A percentile compares a stretch with the other conserved stretches of the same genome.
These are phyloP conservation scores for Arabis alpina DNA, from an alignment of 345 rosid genomes.

Conservation along the genomic window DNA sequence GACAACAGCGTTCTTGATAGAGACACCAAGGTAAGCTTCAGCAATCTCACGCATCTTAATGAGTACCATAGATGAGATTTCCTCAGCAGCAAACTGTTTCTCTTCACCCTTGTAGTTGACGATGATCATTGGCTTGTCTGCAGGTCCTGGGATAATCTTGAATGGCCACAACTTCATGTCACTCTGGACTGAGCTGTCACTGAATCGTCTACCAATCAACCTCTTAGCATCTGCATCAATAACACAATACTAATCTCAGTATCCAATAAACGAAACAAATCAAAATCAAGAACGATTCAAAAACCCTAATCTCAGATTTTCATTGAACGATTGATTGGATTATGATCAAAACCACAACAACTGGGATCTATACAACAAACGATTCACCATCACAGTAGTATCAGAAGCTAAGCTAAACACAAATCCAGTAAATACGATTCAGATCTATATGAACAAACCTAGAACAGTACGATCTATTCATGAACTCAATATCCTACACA, in stretches of 20 bases:
- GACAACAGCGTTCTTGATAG: constrained; percentile 73
- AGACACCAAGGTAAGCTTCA: constrained; percentile 73
- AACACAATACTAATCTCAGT: neutral
- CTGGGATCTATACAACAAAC: neutral
- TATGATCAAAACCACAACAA: neutral
- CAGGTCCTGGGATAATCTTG: constrained; percentile 69
- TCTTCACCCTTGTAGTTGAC: constrained; percentile 76
- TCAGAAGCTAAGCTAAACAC: neutral
- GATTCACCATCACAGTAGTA: neutral
- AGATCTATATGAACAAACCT: neutral
- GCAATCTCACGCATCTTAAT: constrained; percentile 85
- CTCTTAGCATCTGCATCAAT: constrained; percentile 62
- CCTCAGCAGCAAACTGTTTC: constrained; percentile 71
- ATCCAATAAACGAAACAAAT: neutral
- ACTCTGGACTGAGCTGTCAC: constrained; percentile 66
- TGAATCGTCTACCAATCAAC: constrained; percentile 73
- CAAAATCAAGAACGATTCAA: too few species aligned
- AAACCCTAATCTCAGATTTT: too few species aligned
- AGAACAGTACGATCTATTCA: neutral
- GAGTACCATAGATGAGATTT: constrained; percentile 80
- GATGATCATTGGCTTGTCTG: constrained; percentile 73
- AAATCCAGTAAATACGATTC: neutral
- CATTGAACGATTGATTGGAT: too few species aligned
- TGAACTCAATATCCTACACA: neutral
- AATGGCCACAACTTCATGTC: constrained; percentile 79